Evolutionary conservation across 148 eudicot species (phyloP).

Genomic region (Fallopia convolvulus): DNA sequence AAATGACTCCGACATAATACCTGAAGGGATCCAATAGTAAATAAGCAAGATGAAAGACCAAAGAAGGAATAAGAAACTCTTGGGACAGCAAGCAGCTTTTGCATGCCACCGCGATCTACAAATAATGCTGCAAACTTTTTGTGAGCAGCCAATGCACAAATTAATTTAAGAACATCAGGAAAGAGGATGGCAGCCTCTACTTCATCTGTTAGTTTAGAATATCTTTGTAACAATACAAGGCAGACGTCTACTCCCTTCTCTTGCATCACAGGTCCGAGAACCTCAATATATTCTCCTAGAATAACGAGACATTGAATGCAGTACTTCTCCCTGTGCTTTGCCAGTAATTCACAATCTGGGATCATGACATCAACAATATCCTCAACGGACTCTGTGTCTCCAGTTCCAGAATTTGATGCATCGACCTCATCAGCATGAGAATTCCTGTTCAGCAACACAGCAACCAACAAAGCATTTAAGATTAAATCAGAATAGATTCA

Average conservation of each 20-base stretch:
- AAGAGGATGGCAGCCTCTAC: slow-evolving; percentile 38
- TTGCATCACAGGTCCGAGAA: slow-evolving; percentile 84
- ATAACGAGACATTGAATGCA: slow-evolving; percentile 85
- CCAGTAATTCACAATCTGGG: slow-evolving; percentile 50
- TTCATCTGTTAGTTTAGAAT: slow-evolving; percentile 47
- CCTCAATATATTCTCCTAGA: slow-evolving; percentile 95
- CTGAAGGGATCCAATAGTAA: slow-evolving; percentile 93
- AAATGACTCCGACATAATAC: slow-evolving; percentile 24
- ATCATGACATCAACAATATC: slow-evolving; percentile 62
- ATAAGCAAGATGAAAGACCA: slow-evolving; percentile 94
- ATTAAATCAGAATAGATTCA: not conserved
- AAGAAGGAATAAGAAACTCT: slow-evolving; percentile 62
- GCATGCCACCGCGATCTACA: slow-evolving; percentile 96
- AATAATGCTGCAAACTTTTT: slow-evolving; percentile 81
- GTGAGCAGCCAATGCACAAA: slow-evolving; percentile 91
- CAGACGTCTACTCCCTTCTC: slow-evolving; percentile 98
- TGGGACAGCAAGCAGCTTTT: slow-evolving; percentile 74
- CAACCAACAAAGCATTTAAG: slow-evolving; percentile 20
- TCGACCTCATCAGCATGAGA: slow-evolving; percentile 29
- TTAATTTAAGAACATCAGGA: slow-evolving; percentile 84
- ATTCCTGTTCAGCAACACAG: slow-evolving; percentile 33
- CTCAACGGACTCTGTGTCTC: slow-evolving; percentile 42
- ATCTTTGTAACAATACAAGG: slow-evolving; percentile 58
- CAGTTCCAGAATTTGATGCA: slow-evolving; percentile 24
- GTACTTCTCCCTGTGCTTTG: slow-evolving; percentile 68